These are phyloP conservation scores for Paramecium biaurelia DNA, from an alignment of 73 alveolate species.

Conservation along the genomic window DNA sequence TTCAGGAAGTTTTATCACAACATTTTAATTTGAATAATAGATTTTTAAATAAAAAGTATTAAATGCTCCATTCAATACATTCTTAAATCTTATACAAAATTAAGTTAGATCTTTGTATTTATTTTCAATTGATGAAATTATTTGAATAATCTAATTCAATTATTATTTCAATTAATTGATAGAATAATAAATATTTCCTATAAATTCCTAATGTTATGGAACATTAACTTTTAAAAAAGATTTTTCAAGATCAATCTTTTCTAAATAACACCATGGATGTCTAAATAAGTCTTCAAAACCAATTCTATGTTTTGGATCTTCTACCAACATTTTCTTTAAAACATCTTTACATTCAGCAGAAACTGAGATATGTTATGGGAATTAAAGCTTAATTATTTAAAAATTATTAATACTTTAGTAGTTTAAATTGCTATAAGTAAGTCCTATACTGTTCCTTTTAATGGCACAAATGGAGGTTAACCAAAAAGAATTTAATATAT, in stretches of 20 bases:
- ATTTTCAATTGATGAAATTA: background rate
- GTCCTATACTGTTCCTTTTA: slow-evolving; percentile 57
- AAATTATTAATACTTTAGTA: background rate
- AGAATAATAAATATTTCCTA: background rate
- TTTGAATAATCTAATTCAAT: background rate
- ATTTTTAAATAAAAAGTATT: background rate
- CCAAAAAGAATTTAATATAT: slow-evolving; percentile 72
- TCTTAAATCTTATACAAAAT: background rate
- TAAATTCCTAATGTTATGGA: slow-evolving; percentile 5
- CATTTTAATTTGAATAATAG: background rate
- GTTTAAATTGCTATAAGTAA: slow-evolving; percentile 44
- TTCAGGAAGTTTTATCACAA: background rate
- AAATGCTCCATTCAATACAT: background rate
- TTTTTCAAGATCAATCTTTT: background rate
- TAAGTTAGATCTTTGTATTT: background rate
- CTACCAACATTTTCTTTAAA: slow-evolving; percentile 44
- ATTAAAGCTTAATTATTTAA: background rate
- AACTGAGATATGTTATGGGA: slow-evolving; percentile 41
- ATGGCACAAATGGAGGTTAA: slow-evolving; percentile 65
- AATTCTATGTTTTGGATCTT: slow-evolving; percentile 49
- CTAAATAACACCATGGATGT: slow-evolving; percentile 48
- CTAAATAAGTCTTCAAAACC: slow-evolving; percentile 55
- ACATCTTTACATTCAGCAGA: slow-evolving; percentile 51
- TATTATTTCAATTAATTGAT: background rate
- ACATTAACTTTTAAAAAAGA: background rate